Evolutionary conservation across 176 grass and related monocot genomes (phyloP), one percentile per base, ranked within the genome.

Genomic region (Tillandsia leiboldiana): DNA sequence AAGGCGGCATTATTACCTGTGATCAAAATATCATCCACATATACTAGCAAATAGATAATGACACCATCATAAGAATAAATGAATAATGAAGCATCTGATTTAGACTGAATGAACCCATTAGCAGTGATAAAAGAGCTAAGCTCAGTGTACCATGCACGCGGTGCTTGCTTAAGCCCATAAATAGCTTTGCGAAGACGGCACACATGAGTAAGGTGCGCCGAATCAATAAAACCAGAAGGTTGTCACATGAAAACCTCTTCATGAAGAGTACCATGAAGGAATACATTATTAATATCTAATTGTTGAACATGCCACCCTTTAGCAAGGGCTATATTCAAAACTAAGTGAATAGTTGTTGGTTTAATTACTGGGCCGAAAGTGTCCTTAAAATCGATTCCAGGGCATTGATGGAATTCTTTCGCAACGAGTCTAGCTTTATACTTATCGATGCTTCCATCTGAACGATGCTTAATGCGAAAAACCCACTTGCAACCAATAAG

Each of bases 121-220:
- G 50, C 7, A 8, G 1, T 7, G 10, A 65, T 26, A 12, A 18
- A 48, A 4, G 3, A 4, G 2, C 27, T 49, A 0, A 75, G 26
- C 10, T 49, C 47, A 1, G 64, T 12, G 11, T 49, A 75, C 72
- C 72, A 75, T 10, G 70, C 70, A 26, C 51, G 17, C 11, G 70
- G 51, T 1, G 70, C 70, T 15, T 73, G 70, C 58, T 73, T 73
- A 3, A 73, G 20, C 8, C 69, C 69, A 71, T 71, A 71, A 6
- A 54, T 23, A 0, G 49, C 69, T 63, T 73, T 73, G 1, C 33
- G 10, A 23, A 73, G 51, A 0, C 20, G 71, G 51, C 57, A 65
- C 2, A 75, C 56, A 23, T 66, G 54, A 48, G 13, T n/a, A 1
- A 26, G 72, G 42, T 2, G 27, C 0, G 17, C 9, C 10, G 18